phyloP scores from a whole-genome alignment of 2,329 filamentous ascomycete genomes.

The Hymenotorrendiella dingleyae region DNA sequence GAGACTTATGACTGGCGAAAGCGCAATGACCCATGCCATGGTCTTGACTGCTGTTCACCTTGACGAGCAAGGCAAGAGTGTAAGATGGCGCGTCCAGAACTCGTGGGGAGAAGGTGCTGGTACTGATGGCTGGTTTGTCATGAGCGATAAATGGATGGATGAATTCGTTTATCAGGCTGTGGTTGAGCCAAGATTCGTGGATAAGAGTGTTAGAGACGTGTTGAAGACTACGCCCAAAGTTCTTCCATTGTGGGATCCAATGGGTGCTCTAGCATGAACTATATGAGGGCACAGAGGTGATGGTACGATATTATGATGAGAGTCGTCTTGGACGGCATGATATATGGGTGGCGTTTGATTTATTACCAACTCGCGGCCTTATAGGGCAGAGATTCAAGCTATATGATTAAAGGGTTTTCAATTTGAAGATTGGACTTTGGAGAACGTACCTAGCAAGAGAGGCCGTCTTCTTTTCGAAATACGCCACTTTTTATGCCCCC shows the following conservation, averaged over 20 bases:
- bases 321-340: no score
- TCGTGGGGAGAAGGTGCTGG: slow-evolving; percentile 69
- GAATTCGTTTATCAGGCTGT: slow-evolving; percentile 84
- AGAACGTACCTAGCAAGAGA: no score
- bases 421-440: no score
- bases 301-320: background rate
- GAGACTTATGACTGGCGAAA: slow-evolving; percentile 67
- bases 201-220: slow-evolving; percentile 62
- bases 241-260: slow-evolving; percentile 73
- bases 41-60: slow-evolving; percentile 82
- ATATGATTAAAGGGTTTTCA: no score
- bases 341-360: no score
- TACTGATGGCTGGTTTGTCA: slow-evolving; percentile 80
- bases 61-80: slow-evolving; percentile 55
- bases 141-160: slow-evolving; percentile 76
- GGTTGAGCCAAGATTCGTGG: slow-evolving; percentile 65
- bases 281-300: background rate
- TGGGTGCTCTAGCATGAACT: slow-evolving; percentile 62
- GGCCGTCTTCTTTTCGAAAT: no score
- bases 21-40: slow-evolving; percentile 88
- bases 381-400: no score
- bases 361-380: no score
- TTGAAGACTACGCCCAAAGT: slow-evolving; percentile 64
- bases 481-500: no score
- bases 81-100: slow-evolving; percentile 84